These are phyloP conservation scores for Sedum album DNA, from an alignment of 164 flowering plant genomes.

Conservation along the genomic window DNA sequence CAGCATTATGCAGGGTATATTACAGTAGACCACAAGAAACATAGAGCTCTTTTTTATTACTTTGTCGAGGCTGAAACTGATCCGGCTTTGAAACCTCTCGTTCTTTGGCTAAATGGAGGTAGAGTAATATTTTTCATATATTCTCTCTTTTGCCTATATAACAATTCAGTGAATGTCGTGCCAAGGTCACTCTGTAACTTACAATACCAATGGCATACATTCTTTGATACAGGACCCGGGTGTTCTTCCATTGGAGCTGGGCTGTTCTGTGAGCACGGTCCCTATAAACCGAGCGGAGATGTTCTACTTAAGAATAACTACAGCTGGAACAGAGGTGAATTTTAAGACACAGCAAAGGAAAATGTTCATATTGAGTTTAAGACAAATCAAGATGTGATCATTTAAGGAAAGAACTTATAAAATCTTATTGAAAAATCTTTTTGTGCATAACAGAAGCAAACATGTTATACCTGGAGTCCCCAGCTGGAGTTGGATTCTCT, in stretches of 20 bases:
- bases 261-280: conserved; percentile 74
- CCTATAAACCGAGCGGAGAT: conserved; percentile 57
- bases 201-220: too few relatives aligned
- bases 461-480: conserved; percentile 35
- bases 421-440: not conserved
- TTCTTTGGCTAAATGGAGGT: conserved; percentile 83
- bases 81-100: conserved; percentile 56
- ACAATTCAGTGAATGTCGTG: too few relatives aligned
- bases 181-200: too few relatives aligned
- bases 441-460: conserved; percentile 23
- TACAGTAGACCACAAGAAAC: conserved; percentile 35
- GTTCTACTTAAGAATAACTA: conserved; percentile 39
- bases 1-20: conserved; percentile 67
- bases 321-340: conserved; percentile 72
- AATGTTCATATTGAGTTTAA: not conserved
- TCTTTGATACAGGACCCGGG: conserved; percentile 48
- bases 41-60: conserved; percentile 59
- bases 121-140: not conserved
- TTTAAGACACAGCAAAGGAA: not conserved
- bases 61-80: conserved; percentile 61
- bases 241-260: conserved; percentile 80
- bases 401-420: not conserved
- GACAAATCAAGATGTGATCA: not conserved
- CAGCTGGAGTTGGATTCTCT: conserved; percentile 42
- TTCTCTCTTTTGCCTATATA: too few relatives aligned